These are phyloP conservation scores for Xylaria longipes DNA, from an alignment of 495 filamentous ascomycete species.

Conservation along the genomic window DNA sequence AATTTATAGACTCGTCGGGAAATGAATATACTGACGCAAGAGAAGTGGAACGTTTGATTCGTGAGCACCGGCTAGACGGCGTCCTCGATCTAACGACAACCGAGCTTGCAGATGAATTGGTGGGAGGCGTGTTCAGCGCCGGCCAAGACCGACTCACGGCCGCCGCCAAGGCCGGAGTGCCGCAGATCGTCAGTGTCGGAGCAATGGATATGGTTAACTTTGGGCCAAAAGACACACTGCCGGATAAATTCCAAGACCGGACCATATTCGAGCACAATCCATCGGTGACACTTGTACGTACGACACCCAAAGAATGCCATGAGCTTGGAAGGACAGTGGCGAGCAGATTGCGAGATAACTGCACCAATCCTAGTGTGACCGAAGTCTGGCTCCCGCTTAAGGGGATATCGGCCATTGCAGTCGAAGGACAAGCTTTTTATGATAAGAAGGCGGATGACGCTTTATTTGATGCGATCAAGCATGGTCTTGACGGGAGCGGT, in stretches of 20 bases:
- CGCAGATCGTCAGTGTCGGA: conserved; percentile 67
- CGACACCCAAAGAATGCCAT: conserved; percentile 58
- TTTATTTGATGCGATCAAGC: conserved; percentile 52
- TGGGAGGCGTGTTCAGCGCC: conserved; percentile 67
- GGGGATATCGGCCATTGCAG: conserved; percentile 50
- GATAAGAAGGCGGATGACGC: conserved; percentile 44
- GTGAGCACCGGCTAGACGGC: conserved; percentile 61
- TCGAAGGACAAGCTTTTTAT: conserved; percentile 43
- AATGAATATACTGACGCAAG: conserved; percentile 8
- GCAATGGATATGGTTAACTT: conserved; percentile 76
- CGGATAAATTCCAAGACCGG: conserved; percentile 51
- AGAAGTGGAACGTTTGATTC: conserved; percentile 67
- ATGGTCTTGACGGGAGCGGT: conserved; percentile 40
- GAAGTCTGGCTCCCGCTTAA: conserved; percentile 64
- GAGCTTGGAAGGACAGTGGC: conserved; percentile 61
- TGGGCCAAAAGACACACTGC: conserved; percentile 61
- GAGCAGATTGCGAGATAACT: conserved; percentile 53
- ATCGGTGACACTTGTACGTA: conserved; percentile 68
- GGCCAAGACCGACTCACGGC: conserved; percentile 60
- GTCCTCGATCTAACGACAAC: conserved; percentile 74
- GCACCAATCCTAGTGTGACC: conserved; percentile 44
- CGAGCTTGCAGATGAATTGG: conserved; percentile 67
- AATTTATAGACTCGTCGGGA: not conserved
- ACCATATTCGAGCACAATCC: conserved; percentile 69
- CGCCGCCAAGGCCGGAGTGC: conserved; percentile 60